Base-by-base conservation (phyloP, 495 filamentous ascomycete species). In the Aspergillus funiculosus region DNA sequence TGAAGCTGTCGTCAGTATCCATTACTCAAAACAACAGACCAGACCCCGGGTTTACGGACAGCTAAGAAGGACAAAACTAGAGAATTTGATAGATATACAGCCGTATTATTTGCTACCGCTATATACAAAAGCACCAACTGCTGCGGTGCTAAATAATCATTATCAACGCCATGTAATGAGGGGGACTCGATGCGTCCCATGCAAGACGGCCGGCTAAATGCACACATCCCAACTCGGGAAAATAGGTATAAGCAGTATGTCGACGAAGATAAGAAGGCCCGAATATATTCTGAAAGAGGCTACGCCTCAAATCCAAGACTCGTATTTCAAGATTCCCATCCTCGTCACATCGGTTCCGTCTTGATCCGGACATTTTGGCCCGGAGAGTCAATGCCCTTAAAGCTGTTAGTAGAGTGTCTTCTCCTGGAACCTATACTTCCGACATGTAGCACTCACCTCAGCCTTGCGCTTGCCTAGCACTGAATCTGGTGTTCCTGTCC, bases 401-500 rank as follows among this genome's bases (percentile, higher is more conserved):
- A 6, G 30, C n/a, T 21, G 28, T 61, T 47, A 64, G 56, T 9
- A 46, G 18, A 11, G 13, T 29, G 17, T 31, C 31, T 14, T 37
- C 10, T 27, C 34, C 8, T 34, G 11, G n/a, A n/a, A n/a, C n/a
- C n/a, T n/a, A n/a, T n/a, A n/a, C n/a, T n/a, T n/a, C n/a, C n/a
- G n/a, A n/a, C n/a, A n/a, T n/a, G n/a, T n/a, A n/a, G n/a, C n/a
- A 63, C 80, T 68, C 52, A 82, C 81, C 71, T 86, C 83, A 39
- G 82, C 82, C 59, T 89, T 89, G 25, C 85, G 69, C 68, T 91
- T 91, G 27, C 85, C 85, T 43, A 87, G 62, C 19, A 86, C 74
- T 14, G 77, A 76, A 54, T 85, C 83, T 0, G 82, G 82, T 4
- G 81, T 85, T 40, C 55, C 71, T 29, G 60, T 75, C 34, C 66